phyloP scores from a whole-genome alignment of 1,284 basidiomycete species.

The Rhodotorula sp. region DNA sequence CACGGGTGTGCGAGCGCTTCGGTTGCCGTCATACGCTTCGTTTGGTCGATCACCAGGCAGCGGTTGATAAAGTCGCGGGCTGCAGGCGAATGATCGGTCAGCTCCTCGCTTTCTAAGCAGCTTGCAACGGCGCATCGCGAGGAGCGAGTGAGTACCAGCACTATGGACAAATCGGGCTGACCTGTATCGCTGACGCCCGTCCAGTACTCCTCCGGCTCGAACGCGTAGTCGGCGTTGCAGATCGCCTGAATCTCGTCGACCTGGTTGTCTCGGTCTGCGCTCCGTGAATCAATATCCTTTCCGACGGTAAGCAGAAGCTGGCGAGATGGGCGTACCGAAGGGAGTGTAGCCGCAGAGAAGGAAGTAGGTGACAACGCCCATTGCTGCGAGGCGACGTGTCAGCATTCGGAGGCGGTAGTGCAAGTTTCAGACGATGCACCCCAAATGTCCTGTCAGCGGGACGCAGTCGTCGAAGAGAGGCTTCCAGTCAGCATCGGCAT shows the following conservation, averaged over 20 bases:
- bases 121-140: background rate
- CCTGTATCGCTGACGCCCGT: conserved; percentile 46
- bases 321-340: conserved; percentile 27
- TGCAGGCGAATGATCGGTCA: conserved; percentile 60
- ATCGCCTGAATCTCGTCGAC: conserved; percentile 66
- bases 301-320: too few species aligned
- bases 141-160: conserved; percentile 23
- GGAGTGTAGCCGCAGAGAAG: conserved; percentile 81
- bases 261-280: conserved; percentile 64
- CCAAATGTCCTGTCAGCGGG: conserved; percentile 52
- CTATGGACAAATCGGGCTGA: conserved; percentile 32
- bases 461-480: too few species aligned
- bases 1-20: conserved; percentile 73
- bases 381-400: conserved; percentile 55
- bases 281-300: too few species aligned
- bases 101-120: too few species aligned
- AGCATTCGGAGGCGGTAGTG: too few species aligned
- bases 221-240: conserved; percentile 84
- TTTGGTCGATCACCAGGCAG: conserved; percentile 81
- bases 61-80: conserved; percentile 75
- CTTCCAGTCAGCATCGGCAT: too few species aligned
- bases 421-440: too few species aligned
- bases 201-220: conserved; percentile 63
- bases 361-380: conserved; percentile 90
- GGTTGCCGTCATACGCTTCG: conserved; percentile 65